Percentiles rank a stretch among this genome's conserved stretches.
phyloP scores from a whole-genome alignment of 2,329 filamentous ascomycete species.

The Curvularia sp. region DNA sequence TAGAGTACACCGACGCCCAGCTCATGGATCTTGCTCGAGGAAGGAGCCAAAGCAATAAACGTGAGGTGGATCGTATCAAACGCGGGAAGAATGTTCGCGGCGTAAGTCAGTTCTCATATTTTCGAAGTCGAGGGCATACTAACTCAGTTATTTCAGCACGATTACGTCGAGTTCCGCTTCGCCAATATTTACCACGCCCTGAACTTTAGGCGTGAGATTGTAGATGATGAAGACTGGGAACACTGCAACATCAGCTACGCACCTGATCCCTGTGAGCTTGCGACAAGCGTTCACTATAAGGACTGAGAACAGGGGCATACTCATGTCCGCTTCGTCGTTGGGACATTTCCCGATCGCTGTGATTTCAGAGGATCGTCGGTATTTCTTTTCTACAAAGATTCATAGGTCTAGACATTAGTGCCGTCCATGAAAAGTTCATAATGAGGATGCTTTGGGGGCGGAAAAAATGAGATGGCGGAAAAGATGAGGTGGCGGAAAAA shows the following conservation, averaged over 20 bases:
- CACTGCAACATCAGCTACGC: constrained; percentile 54
- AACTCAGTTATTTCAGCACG: constrained; percentile 42
- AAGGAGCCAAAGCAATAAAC: constrained; percentile 42
- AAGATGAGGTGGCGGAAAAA: background rate
- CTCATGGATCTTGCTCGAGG: constrained; percentile 51
- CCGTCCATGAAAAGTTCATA: background rate
- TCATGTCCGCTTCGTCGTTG: background rate
- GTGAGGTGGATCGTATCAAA: constrained; percentile 56
- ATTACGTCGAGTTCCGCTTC: constrained; percentile 59
- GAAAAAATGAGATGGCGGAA: background rate
- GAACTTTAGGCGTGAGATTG: constrained; percentile 53
- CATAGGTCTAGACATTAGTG: too few species aligned
- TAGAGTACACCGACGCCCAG: constrained; percentile 49
- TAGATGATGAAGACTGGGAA: constrained; percentile 56
- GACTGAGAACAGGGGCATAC: constrained; percentile 27
- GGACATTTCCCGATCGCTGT: background rate
- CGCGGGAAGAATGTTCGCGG: constrained; percentile 51
- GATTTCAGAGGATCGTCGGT: background rate
- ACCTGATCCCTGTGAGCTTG: constrained; percentile 53
- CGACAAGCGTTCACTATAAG: constrained; percentile 38
- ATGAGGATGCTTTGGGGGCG: background rate
- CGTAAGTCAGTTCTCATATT: constrained; percentile 43
- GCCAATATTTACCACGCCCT: constrained; percentile 56
- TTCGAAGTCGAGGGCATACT: constrained; percentile 8
- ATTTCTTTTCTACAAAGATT: background rate